Evolutionary conservation across 495 filamentous ascomycete genomes (phyloP), one percentile per base, ranked within the genome.

Genomic region (Xylaria sp.): DNA sequence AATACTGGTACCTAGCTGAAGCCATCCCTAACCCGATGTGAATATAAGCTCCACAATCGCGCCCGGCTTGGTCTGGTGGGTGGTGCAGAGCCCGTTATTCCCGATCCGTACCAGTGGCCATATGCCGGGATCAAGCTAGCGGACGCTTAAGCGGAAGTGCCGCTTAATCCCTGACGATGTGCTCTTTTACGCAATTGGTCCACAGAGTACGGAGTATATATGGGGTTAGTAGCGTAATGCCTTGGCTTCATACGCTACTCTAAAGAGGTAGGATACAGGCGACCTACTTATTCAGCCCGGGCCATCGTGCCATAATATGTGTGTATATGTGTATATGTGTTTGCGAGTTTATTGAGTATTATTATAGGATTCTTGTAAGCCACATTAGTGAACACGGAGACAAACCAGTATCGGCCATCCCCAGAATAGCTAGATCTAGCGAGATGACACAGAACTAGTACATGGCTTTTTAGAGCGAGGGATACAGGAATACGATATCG

Each of bases 11-110:
- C 8, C 4, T 44, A 31, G 24, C 19, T 44, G 21, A 11, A 29
- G n/a, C 12, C 17, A 15, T 43, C 37, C 37, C 59, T 33, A 62
- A 19, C 61, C 41, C 21, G 24, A 63, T 17, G n/a, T 63, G 17
- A 63, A 41, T 24, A 26, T 1, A 61, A 26, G 33, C n/a, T 61
- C 37, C 59, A 40, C 37, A 43, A 15, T 61, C 3, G 59, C 59
- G 26, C 35, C 59, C 59, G 59, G 37, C 19, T 31, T 55, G 52
- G n/a, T n/a, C n/a, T n/a, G 1, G 9, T 17, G 29, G 52, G 14
- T 33, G 17, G 53, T 21, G 9, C 17, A 9, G 21, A 63, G 40
- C 26, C 61, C 26, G 24, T 63, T 63, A 63, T 63, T 63, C 61
- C 61, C 61, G 61, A 41, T 5, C 61, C 61, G 61, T 46, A 63